These are phyloP conservation scores for Diplodia intermedia DNA, from an alignment of 2,329 filamentous ascomycete genomes.

Conservation along the genomic window DNA sequence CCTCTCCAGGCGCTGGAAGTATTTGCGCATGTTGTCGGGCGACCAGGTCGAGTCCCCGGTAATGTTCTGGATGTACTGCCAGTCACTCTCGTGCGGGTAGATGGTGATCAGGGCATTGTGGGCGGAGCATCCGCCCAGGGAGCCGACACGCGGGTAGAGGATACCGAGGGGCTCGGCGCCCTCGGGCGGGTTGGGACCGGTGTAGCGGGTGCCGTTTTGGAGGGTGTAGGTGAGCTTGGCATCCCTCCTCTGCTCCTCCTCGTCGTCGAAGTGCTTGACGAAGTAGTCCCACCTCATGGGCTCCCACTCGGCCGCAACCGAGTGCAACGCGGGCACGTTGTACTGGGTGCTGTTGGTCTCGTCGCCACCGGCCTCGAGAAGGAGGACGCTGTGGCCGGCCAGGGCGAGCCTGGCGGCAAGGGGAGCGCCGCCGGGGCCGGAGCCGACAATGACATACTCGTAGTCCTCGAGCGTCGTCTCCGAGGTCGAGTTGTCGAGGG, in stretches of 20 bases:
- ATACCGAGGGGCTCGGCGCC: slow-evolving; percentile 62
- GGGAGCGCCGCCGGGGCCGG: slow-evolving; percentile 65
- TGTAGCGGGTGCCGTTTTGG: slow-evolving; percentile 59
- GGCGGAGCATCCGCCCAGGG: slow-evolving; percentile 64
- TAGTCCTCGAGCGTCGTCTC: slow-evolving; percentile 47
- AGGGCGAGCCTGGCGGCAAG: slow-evolving; percentile 66
- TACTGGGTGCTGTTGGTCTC: slow-evolving; percentile 55
- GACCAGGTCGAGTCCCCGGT: slow-evolving; percentile 68
- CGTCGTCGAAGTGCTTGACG: slow-evolving; percentile 66
- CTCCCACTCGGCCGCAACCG: slow-evolving; percentile 62
- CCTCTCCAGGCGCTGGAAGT: slow-evolving; percentile 62
- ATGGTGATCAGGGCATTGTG: slow-evolving; percentile 68
- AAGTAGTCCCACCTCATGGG: slow-evolving; percentile 69
- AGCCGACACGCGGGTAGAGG: slow-evolving; percentile 64
- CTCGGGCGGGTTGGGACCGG: slow-evolving; percentile 60
- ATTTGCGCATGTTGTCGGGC: slow-evolving; percentile 63
- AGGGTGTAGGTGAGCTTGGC: slow-evolving; percentile 66
- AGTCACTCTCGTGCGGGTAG: slow-evolving; percentile 66
- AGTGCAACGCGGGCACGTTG: slow-evolving; percentile 62
- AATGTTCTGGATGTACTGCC: slow-evolving; percentile 62
- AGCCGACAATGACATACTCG: slow-evolving; percentile 69
- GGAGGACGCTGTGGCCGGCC: slow-evolving; percentile 65
- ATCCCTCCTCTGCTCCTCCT: slow-evolving; percentile 61
- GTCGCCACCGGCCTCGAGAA: slow-evolving; percentile 68
- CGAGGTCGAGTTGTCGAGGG: slow-evolving; percentile 33